phyloP scores from a whole-genome alignment of 2,329 filamentous ascomycete species.

The Xylaria sp. region DNA sequence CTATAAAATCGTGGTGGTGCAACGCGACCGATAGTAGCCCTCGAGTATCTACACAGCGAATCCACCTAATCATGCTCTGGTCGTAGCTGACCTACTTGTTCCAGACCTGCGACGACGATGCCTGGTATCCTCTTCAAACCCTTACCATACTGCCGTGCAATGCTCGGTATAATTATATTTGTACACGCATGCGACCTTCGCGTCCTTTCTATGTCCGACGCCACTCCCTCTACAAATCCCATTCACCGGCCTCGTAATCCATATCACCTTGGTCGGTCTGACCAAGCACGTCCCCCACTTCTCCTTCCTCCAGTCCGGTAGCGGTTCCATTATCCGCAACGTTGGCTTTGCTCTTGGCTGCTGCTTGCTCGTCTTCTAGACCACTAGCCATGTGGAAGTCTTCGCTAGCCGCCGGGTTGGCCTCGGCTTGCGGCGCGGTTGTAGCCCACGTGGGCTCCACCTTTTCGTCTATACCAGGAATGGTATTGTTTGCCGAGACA shows the following conservation, averaged over 20 bases:
- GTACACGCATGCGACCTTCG: background rate
- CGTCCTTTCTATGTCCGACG: background rate
- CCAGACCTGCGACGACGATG: too few species aligned
- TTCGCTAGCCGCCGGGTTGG: conserved; percentile 17
- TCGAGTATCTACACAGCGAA: background rate
- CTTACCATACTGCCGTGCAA: background rate
- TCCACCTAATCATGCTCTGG: background rate
- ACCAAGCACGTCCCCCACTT: conserved; percentile 25
- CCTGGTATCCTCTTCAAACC: background rate
- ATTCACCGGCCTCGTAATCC: conserved; percentile 38
- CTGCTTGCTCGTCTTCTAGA: conserved; percentile 28
- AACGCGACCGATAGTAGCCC: background rate
- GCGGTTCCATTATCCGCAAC: conserved; percentile 18
- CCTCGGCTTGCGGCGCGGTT: conserved; percentile 28
- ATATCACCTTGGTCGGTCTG: conserved; percentile 38
- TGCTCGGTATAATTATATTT: background rate
- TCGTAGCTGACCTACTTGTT: too few species aligned
- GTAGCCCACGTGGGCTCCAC: conserved; percentile 68
- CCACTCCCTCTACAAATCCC: conserved; percentile 9
- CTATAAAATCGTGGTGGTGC: background rate
- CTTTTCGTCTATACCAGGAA: conserved; percentile 64
- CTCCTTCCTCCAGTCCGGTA: conserved; percentile 33
- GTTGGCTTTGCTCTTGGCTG: conserved; percentile 23
- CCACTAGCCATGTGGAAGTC: conserved; percentile 26
- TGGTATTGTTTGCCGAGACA: conserved; percentile 50